phyloP scores from a whole-genome alignment of 352 stramenopile genomes.

The Stramenopiles sp. region DNA sequence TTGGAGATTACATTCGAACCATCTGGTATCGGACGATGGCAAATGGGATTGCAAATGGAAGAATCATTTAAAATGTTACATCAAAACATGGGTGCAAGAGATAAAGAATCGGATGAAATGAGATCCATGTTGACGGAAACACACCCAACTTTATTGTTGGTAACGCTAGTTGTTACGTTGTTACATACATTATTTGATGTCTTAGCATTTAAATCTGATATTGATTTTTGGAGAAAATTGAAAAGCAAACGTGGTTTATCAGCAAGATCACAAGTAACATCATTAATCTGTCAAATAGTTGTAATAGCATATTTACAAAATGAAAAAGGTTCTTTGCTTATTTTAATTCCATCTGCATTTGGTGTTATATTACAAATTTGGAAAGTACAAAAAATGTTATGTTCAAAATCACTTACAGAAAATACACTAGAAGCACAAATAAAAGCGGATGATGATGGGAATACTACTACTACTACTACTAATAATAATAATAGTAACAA shows the following conservation, averaged over 20 bases:
- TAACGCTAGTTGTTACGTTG: neutral
- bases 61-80: neutral
- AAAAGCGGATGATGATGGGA: neutral
- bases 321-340: slow-evolving; percentile 6
- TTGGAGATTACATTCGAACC: slow-evolving; percentile 41
- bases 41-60: slow-evolving; percentile 2
- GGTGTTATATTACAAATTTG: neutral
- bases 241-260: slow-evolving; percentile 3
- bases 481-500: no score
- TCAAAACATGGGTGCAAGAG: neutral
- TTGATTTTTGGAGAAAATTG: slow-evolving; percentile 9
- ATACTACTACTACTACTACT: no score
- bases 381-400: slow-evolving; percentile 7
- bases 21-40: neutral
- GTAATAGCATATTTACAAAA: neutral
- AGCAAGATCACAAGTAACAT: neutral
- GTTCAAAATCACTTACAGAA: neutral
- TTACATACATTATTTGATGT: slow-evolving; percentile 3
- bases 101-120: slow-evolving; percentile 1
- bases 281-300: slow-evolving; percentile 1
- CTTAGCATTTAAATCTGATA: neutral
- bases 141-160: neutral
- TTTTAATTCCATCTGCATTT: neutral
- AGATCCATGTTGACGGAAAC: neutral
- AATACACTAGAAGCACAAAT: neutral